Conservation (phyloP, 495 filamentous ascomycete species). For the Patellaria atrata region DNA sequence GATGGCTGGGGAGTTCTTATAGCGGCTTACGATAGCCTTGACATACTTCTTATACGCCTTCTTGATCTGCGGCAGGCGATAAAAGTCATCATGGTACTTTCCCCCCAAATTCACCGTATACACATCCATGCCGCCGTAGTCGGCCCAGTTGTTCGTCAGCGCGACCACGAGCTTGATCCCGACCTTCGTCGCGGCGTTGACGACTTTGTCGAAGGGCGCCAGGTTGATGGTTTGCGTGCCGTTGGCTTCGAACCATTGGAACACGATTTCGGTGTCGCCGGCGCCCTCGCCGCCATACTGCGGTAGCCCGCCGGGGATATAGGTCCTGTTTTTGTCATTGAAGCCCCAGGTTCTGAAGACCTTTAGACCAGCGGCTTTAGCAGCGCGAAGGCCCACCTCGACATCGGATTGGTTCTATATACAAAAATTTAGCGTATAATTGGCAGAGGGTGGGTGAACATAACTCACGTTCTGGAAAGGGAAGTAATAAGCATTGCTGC, state of each 20-base stretch:
- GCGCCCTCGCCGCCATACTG: constrained; percentile 4
- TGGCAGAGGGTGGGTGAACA: not conserved
- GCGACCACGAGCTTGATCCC: constrained; percentile 46
- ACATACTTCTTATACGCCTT: constrained; percentile 32
- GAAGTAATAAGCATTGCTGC: constrained; percentile 7
- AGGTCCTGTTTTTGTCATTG: constrained; percentile 2
- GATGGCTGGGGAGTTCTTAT: constrained; percentile 34
- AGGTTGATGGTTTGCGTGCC: not conserved
- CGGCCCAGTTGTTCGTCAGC: constrained; percentile 40
- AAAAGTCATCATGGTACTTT: constrained; percentile 31
- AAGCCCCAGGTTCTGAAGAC: constrained; percentile 5
- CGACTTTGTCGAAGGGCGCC: constrained; percentile 42
- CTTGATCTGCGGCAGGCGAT: constrained; percentile 32
- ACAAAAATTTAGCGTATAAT: not conserved
- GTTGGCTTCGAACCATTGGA: constrained; percentile 1
- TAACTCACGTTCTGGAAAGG: constrained; percentile 4
- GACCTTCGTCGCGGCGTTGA: constrained; percentile 40
- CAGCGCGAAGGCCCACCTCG: not conserved
- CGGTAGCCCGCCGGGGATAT: not conserved
- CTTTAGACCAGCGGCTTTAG: constrained; percentile 1
- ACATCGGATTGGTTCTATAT: constrained; percentile 2
- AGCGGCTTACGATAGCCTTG: constrained; percentile 33
- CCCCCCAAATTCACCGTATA: constrained; percentile 30
- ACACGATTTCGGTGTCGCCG: not conserved
- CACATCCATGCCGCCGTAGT: constrained; percentile 38